Conservation (phyloP, 2,329 filamentous ascomycete genomes). For the Fusarium sp. region DNA sequence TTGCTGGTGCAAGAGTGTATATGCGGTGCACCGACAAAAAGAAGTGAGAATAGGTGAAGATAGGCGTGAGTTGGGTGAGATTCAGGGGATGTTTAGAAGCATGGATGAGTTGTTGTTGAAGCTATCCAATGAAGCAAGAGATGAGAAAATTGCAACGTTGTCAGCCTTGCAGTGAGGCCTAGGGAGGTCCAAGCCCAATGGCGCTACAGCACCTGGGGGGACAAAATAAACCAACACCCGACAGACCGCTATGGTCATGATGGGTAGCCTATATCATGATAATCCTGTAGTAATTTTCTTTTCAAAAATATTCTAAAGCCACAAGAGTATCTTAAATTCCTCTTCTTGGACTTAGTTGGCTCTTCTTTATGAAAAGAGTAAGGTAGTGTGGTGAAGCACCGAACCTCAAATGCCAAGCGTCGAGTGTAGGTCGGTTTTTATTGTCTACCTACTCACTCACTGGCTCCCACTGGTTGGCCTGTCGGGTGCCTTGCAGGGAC, state of each 20-base stretch:
- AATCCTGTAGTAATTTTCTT: too few species aligned
- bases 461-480: background rate
- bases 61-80: conserved; percentile 1
- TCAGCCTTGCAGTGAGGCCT: conserved; percentile 38
- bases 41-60: background rate
- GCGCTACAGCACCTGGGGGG: background rate
- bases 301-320: too few species aligned
- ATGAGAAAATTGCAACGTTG: conserved; percentile 19
- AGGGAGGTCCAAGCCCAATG: conserved; percentile 2
- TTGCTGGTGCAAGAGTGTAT: background rate
- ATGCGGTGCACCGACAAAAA: conserved; percentile 7
- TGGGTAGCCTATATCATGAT: too few species aligned
- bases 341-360: too few species aligned
- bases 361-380: too few species aligned
- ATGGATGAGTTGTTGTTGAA: conserved; percentile 36
- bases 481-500: conserved; percentile 25
- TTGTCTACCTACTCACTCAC: too few species aligned
- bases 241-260: too few species aligned
- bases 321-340: too few species aligned
- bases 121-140: conserved; percentile 38
- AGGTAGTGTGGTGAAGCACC: too few species aligned
- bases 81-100: conserved; percentile 8
- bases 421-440: too few species aligned
- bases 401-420: too few species aligned
- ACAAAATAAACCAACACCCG: too few species aligned